Evolutionary conservation across 2,329 filamentous ascomycete genomes (phyloP), one percentile per base, ranked within the genome.

Genomic region (Myriosclerotinia curreyana): DNA sequence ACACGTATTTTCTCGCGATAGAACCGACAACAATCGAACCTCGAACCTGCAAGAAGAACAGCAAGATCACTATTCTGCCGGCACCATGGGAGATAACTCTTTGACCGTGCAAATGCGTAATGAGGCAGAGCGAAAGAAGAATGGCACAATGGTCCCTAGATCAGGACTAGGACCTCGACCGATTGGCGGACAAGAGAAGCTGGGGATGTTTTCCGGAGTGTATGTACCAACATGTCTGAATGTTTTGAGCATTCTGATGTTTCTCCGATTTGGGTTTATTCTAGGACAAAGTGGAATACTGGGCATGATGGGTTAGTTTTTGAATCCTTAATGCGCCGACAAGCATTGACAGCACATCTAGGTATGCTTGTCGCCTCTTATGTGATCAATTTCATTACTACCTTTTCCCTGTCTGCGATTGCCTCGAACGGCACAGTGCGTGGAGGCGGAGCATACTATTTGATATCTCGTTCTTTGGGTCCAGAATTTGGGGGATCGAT

Each of bases 401-500:
- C 89, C 0, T 86, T 96, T 72, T 96, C 91, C 3, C 83, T 96
- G 38, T 96, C 91, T 5, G 92, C 92, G 12, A 94, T 96, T 71
- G 92, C 92, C 42, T 93, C 91, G 2, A 96, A 96, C 74, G 92
- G 92, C 34, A 93, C 92, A 54, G 92, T 96, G 64, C 87, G 91
- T 70, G 92, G 91, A 17, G 92, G 92, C 17, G 92, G 92, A 60
- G 91, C 92, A 46, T 96, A 96, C 74, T 96, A 94, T 71, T 80
- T 96, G 64, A 96, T 96, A 64, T 96, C 91, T 8, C 84, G 92
- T 66, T 93, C 90, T 52, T 79, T 96, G 4, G 92, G 92, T 0
- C 91, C 92, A 8, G 92, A 96, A 72, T 96, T 96, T 74, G 92
- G 92, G 34, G 92, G 92, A 20, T 92, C 90, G 1, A 96, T 96